A percentile compares a stretch with the other conserved stretches of the same genome.
Evolutionary conservation across 2,329 filamentous ascomycete genomes (phyloP).

Genomic region (Phialocephala sp.): DNA sequence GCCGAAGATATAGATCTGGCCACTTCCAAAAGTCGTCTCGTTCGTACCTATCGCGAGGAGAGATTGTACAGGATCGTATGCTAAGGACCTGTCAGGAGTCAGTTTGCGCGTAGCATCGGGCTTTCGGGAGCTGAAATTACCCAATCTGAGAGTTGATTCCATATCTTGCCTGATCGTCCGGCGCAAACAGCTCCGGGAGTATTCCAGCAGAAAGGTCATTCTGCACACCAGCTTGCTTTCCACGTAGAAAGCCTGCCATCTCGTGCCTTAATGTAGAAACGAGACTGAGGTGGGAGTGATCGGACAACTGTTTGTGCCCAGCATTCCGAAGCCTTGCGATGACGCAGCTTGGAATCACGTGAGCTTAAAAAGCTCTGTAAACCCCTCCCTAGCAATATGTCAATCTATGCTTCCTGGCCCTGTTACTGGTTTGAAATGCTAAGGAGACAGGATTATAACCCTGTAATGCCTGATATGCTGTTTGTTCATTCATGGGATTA

Average conservation of each 20-base stretch:
- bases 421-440: no score
- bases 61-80: slow-evolving; percentile 93
- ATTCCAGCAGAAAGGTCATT: slow-evolving; percentile 88
- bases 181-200: slow-evolving; percentile 75
- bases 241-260: slow-evolving; percentile 88
- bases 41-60: slow-evolving; percentile 90
- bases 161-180: slow-evolving; percentile 83
- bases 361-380: background rate
- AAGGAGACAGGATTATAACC: no score
- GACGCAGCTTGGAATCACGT: background rate
- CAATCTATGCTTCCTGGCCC: no score
- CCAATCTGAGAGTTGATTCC: slow-evolving; percentile 80
- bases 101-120: slow-evolving; percentile 19
- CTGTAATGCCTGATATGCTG: background rate
- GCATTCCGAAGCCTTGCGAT: slow-evolving; percentile 3
- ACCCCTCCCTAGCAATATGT: background rate
- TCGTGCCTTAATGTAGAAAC: slow-evolving; percentile 16
- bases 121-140: slow-evolving; percentile 46
- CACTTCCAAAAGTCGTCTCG: slow-evolving; percentile 83
- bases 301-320: background rate
- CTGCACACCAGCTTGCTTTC: slow-evolving; percentile 92
- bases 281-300: background rate
- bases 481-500: background rate
- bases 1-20: slow-evolving; percentile 89
- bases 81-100: slow-evolving; percentile 69